Conservation (phyloP, 805 yeast species). For the Starmerella roubikii region DNA sequence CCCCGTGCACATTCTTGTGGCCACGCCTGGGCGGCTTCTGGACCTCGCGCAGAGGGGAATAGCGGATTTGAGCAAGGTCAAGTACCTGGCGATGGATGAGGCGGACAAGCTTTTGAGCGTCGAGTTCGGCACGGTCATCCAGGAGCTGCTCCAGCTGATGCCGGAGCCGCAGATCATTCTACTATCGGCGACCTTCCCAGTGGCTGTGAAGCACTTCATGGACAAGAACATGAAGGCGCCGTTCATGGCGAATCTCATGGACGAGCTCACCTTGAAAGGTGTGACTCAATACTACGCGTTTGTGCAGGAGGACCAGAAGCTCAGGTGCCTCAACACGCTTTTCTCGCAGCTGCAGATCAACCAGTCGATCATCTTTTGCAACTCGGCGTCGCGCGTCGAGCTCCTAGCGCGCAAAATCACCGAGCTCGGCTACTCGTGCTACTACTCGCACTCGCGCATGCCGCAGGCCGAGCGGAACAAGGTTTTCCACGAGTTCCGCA, state of each 20-base stretch:
- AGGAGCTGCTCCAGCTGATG: slow-evolving; percentile 70
- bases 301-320: slow-evolving; percentile 90
- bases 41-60: slow-evolving; percentile 81
- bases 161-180: slow-evolving; percentile 73
- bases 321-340: slow-evolving; percentile 88
- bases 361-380: slow-evolving; percentile 94
- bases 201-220: slow-evolving; percentile 86
- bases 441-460: slow-evolving; percentile 94
- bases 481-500: slow-evolving; percentile 97
- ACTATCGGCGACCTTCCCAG: slow-evolving; percentile 92
- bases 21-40: slow-evolving; percentile 94
- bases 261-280: slow-evolving; percentile 89
- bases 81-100: slow-evolving; percentile 91
- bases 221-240: slow-evolving; percentile 81
- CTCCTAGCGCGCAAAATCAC: slow-evolving; percentile 90
- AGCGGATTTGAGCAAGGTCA: slow-evolving; percentile 77
- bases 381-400: slow-evolving; percentile 93
- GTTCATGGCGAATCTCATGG: slow-evolving; percentile 93
- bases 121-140: slow-evolving; percentile 78
- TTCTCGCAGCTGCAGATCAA: slow-evolving; percentile 90
- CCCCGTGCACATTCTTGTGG: slow-evolving; percentile 86
- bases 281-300: slow-evolving; percentile 97
- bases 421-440: slow-evolving; percentile 91
- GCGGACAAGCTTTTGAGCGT: slow-evolving; percentile 92
- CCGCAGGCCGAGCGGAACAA: slow-evolving; percentile 93